These are phyloP conservation scores for Penicillium sp. DNA, from an alignment of 2,329 filamentous ascomycete species.

Conservation along the genomic window DNA sequence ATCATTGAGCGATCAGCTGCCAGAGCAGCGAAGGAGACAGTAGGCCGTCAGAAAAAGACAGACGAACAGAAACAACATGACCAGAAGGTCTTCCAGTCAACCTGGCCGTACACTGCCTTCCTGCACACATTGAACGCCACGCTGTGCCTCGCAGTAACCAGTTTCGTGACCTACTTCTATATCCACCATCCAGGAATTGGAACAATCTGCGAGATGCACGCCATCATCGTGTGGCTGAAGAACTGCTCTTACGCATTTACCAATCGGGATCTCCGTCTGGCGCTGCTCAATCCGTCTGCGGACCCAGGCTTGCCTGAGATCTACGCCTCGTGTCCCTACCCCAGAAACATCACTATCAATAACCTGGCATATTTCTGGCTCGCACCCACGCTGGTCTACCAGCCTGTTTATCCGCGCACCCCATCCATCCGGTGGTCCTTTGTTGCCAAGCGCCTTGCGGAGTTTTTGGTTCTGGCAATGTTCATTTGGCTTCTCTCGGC, in stretches of 20 bases:
- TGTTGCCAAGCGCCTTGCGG: constrained; percentile 74
- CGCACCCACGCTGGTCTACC: constrained; percentile 93
- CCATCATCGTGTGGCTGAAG: constrained; percentile 94
- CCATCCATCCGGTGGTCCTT: constrained; percentile 79
- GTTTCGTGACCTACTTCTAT: constrained; percentile 80
- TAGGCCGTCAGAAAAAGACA: constrained; percentile 56
- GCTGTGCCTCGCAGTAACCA: constrained; percentile 73
- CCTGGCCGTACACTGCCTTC: constrained; percentile 76
- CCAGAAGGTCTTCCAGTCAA: constrained; percentile 62
- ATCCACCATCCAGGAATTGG: constrained; percentile 93
- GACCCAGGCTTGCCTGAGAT: constrained; percentile 71
- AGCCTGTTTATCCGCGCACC: constrained; percentile 90
- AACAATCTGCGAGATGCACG: constrained; percentile 83
- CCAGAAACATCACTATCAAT: constrained; percentile 78
- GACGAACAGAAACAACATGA: constrained; percentile 58
- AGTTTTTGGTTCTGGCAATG: constrained; percentile 71
- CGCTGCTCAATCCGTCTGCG: constrained; percentile 72
- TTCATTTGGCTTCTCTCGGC: constrained; percentile 95
- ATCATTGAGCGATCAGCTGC: constrained; percentile 83
- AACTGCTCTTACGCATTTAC: constrained; percentile 94
- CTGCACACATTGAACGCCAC: constrained; percentile 81
- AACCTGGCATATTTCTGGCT: constrained; percentile 97
- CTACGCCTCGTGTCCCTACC: constrained; percentile 81
- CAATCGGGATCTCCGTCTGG: constrained; percentile 89
- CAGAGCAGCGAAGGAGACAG: constrained; percentile 66